Conservation (phyloP, 257 asterid genomes). For the Thymus quinquecostatus region DNA sequence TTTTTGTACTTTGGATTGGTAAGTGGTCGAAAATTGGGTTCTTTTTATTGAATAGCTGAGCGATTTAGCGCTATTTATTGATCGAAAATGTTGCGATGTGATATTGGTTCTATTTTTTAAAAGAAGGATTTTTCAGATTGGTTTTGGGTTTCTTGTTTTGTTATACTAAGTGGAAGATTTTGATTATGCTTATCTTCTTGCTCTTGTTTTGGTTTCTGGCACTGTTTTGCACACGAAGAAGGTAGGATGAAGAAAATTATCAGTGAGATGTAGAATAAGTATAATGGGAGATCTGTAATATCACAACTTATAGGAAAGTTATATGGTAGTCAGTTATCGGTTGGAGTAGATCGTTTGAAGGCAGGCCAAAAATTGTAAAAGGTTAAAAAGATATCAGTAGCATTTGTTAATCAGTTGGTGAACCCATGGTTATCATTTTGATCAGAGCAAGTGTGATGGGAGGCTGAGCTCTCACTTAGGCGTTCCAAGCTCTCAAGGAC, state of each 20-base stretch:
- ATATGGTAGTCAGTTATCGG: background rate
- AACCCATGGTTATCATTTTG: background rate
- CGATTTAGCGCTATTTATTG: background rate
- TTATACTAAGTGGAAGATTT: conserved; percentile 5
- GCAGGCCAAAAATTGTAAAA: background rate
- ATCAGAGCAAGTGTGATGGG: conserved; percentile 13
- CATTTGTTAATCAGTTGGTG: conserved; percentile 4
- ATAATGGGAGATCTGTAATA: background rate
- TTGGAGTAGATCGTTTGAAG: background rate
- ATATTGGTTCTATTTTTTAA: background rate
- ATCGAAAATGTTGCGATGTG: background rate
- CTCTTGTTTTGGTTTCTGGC: conserved; percentile 5
- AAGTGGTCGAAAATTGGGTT: conserved; percentile 8
- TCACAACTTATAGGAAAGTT: conserved; percentile 17
- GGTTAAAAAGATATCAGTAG: background rate
- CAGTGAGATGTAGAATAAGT: background rate
- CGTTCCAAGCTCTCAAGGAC: conserved; percentile 12
- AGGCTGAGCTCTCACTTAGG: background rate
- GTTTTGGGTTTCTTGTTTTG: background rate
- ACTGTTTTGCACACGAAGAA: conserved; percentile 2
- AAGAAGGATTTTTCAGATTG: background rate
- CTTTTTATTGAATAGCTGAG: background rate
- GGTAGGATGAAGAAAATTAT: background rate
- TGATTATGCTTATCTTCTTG: background rate
- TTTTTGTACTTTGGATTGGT: conserved; percentile 3